These are phyloP conservation scores for Pestalotiopsis fici DNA, from an alignment of 2,329 filamentous ascomycete species.

Conservation along the genomic window DNA sequence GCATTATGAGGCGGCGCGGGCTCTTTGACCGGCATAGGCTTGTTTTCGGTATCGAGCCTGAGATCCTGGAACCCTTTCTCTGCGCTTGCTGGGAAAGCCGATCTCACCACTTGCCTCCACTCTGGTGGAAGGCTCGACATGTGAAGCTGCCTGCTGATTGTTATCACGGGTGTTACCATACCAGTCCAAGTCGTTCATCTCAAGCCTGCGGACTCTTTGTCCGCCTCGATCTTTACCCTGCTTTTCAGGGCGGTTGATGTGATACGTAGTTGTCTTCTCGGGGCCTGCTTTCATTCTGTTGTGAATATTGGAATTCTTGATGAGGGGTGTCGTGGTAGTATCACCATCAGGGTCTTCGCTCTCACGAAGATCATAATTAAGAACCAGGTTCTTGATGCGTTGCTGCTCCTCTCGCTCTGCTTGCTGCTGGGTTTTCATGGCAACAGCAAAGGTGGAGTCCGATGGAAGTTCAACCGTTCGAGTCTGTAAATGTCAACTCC, in stretches of 20 bases:
- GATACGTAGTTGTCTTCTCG: conserved; percentile 50
- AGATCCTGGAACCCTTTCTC: conserved; percentile 17
- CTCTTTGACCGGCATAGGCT: not conserved
- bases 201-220: conserved; percentile 85
- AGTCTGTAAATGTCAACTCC: conserved; percentile 55
- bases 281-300: conserved; percentile 42
- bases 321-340: conserved; percentile 42
- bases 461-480: conserved; percentile 87
- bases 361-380: conserved; percentile 93
- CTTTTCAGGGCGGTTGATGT: conserved; percentile 59
- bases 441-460: conserved; percentile 91
- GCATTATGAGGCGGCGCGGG: not conserved
- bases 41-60: conserved; percentile 3
- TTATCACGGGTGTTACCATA: conserved; percentile 48
- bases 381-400: conserved; percentile 94
- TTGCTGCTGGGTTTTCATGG: conserved; percentile 94
- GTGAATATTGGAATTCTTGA: conserved; percentile 53
- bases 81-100: conserved; percentile 15
- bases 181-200: conserved; percentile 98
- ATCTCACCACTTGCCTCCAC: conserved; percentile 12
- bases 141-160: conserved; percentile 9
- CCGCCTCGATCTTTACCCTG: conserved; percentile 65
- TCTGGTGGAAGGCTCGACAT: conserved; percentile 11
- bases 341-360: conserved; percentile 80
- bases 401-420: conserved; percentile 96